A percentile compares a stretch with the other conserved stretches of the same genome.
These are phyloP conservation scores for Umbelopsis sp. DNA, from an alignment of 192 early-diverging fungal genomes.

Conservation along the genomic window DNA sequence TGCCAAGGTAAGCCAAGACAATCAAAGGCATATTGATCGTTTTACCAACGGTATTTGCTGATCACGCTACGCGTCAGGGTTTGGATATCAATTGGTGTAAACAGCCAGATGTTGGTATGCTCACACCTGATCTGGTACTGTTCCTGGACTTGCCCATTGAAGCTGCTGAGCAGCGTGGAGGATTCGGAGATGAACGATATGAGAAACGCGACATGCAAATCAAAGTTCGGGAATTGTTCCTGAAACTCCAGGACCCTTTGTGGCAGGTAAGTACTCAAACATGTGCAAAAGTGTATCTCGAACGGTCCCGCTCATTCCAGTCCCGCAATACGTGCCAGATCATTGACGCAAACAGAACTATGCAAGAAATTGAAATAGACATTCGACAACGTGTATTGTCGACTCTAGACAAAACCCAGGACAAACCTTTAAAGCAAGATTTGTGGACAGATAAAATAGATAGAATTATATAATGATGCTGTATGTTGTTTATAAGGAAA, in stretches of 20 bases:
- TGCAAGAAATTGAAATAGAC: not conserved
- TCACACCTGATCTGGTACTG: constrained; percentile 84
- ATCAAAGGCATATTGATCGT: not conserved
- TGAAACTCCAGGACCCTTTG: constrained; percentile 50
- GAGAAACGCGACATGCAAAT: constrained; percentile 85
- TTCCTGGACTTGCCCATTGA: constrained; percentile 83
- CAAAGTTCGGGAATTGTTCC: constrained; percentile 73
- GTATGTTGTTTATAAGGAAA: not conserved
- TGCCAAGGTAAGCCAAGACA: constrained; percentile 66
- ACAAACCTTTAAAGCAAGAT: not conserved
- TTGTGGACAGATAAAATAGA: not conserved
- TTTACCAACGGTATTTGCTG: not conserved
- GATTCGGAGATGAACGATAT: constrained; percentile 93
- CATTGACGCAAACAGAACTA: constrained; percentile 1
- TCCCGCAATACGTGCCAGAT: not conserved
- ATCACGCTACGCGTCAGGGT: constrained; percentile 43
- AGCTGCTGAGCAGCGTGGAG: constrained; percentile 75
- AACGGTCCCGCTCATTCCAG: too few species aligned
- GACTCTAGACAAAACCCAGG: not conserved
- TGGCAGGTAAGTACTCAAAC: constrained; percentile 43
- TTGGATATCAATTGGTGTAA: constrained; percentile 89
- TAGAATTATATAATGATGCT: constrained; percentile 5
- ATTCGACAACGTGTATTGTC: not conserved
- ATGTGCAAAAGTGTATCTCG: too few species aligned
- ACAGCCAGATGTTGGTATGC: constrained; percentile 79